Conservation (phyloP, 2,329 filamentous ascomycete species). For the Diaporthe vaccinii region DNA sequence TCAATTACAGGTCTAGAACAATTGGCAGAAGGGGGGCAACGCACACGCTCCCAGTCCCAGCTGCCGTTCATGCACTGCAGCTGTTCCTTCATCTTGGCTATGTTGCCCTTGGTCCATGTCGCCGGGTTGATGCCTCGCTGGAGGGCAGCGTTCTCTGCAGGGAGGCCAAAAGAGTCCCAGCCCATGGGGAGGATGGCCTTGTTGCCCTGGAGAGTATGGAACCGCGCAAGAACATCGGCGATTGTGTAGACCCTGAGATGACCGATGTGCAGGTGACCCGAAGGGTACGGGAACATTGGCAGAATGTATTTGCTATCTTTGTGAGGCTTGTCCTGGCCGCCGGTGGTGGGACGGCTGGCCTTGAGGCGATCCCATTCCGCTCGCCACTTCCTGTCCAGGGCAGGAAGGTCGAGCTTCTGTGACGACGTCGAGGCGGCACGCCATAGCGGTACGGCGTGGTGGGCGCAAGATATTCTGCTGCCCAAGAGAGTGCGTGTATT, state of each 20-base stretch:
- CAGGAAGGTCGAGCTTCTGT: constrained; percentile 58
- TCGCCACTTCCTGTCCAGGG: constrained; percentile 67
- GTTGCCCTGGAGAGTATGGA: constrained; percentile 79
- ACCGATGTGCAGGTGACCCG: constrained; percentile 86
- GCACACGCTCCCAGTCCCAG: constrained; percentile 86
- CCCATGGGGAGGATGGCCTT: constrained; percentile 90
- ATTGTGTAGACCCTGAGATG: constrained; percentile 93
- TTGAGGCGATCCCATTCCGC: constrained; percentile 55
- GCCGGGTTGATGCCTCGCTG: constrained; percentile 84
- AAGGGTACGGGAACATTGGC: constrained; percentile 95
- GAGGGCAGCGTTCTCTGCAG: constrained; percentile 91
- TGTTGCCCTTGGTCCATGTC: constrained; percentile 85
- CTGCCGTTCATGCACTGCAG: constrained; percentile 82
- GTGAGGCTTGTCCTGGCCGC: constrained; percentile 37
- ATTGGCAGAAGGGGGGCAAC: constrained; percentile 49
- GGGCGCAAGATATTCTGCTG: constrained; percentile 23
- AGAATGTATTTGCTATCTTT: constrained; percentile 75
- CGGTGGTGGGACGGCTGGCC: constrained; percentile 35
- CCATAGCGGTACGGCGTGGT: constrained; percentile 23
- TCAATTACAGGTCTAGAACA: neutral
- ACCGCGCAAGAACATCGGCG: constrained; percentile 86
- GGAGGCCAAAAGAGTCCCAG: constrained; percentile 93
- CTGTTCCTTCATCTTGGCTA: constrained; percentile 87
- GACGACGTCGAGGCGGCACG: constrained; percentile 40
- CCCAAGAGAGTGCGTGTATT: constrained; percentile 32